phyloP scores from a whole-genome alignment of 805 yeast species.

The Zygoascus bituminiphila region DNA sequence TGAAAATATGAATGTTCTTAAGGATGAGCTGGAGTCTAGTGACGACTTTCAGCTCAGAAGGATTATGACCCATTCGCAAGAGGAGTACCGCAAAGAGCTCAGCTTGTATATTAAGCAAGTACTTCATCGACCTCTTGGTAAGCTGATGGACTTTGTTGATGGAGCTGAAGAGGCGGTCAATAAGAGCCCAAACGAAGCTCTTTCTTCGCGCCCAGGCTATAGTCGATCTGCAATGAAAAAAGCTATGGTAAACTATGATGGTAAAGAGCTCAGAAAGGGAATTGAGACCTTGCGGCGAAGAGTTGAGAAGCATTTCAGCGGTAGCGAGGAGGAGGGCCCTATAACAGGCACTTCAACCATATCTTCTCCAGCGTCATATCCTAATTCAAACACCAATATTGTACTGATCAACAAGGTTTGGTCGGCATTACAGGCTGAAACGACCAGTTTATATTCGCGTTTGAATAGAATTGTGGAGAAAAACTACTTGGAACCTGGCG shows the following conservation, averaged over 20 bases:
- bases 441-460: slow-evolving; percentile 45
- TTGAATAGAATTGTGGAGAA: slow-evolving; percentile 48
- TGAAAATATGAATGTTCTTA: slow-evolving; percentile 46
- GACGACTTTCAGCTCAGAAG: slow-evolving; percentile 7
- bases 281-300: slow-evolving; percentile 48
- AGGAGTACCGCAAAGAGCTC: slow-evolving; percentile 21
- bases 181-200: slow-evolving; percentile 33
- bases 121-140: slow-evolving; percentile 52
- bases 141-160: slow-evolving; percentile 54
- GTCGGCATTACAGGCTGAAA: slow-evolving; percentile 60
- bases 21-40: slow-evolving; percentile 28
- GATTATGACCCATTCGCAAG: slow-evolving; percentile 8
- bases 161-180: slow-evolving; percentile 49
- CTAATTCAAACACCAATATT: slow-evolving; percentile 35
- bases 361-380: slow-evolving; percentile 9
- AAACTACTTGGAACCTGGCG: slow-evolving; percentile 37
- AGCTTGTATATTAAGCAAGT: slow-evolving; percentile 40
- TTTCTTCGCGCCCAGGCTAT: slow-evolving; percentile 55
- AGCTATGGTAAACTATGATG: slow-evolving; percentile 48
- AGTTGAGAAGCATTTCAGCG: slow-evolving; percentile 46
- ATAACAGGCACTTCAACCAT: background rate
- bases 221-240: slow-evolving; percentile 51
- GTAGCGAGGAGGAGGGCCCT: slow-evolving; percentile 24
- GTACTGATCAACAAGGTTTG: slow-evolving; percentile 56
- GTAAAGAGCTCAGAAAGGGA: slow-evolving; percentile 47